phyloP scores from a whole-genome alignment of 805 yeast species.

The Grigorovia humatica region DNA sequence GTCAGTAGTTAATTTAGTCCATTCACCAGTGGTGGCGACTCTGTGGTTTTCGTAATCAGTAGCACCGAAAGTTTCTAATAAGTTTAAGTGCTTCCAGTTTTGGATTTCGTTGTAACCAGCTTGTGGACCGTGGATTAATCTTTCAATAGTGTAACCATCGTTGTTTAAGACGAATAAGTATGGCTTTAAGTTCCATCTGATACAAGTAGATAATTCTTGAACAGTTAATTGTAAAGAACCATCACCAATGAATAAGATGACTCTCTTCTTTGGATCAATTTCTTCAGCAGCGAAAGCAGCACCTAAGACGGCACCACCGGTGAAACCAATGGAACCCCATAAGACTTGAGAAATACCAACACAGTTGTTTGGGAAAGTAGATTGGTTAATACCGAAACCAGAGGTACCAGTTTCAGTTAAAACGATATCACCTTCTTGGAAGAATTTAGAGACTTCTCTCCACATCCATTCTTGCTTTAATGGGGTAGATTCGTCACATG shows the following conservation, averaged over 20 bases:
- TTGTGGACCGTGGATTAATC: conserved; percentile 58
- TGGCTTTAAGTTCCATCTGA: conserved; percentile 57
- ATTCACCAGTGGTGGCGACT: conserved; percentile 48
- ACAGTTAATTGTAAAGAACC: conserved; percentile 69
- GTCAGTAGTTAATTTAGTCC: conserved; percentile 40
- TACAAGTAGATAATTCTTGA: conserved; percentile 61
- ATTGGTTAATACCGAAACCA: conserved; percentile 58
- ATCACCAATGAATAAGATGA: conserved; percentile 60
- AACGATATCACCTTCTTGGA: conserved; percentile 55
- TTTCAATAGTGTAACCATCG: conserved; percentile 67
- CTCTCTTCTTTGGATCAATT: conserved; percentile 50
- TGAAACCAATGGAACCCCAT: conserved; percentile 69
- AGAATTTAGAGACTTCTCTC: conserved; percentile 53
- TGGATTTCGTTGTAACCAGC: conserved; percentile 61
- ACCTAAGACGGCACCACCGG: conserved; percentile 59
- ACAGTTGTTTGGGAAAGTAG: conserved; percentile 52
- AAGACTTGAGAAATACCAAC: conserved; percentile 64
- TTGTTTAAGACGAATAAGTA: conserved; percentile 62
- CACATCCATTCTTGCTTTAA: conserved; percentile 60
- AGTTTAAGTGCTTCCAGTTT: conserved; percentile 52
- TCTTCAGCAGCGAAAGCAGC: conserved; percentile 62
- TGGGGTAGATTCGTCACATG: conserved; percentile 35
- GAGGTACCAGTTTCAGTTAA: conserved; percentile 70
- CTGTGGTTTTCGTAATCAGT: conserved; percentile 43
- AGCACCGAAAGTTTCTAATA: conserved; percentile 43